Conservation (phyloP, 768 basidiomycete species). For the Auriscalpium orientale region DNA sequence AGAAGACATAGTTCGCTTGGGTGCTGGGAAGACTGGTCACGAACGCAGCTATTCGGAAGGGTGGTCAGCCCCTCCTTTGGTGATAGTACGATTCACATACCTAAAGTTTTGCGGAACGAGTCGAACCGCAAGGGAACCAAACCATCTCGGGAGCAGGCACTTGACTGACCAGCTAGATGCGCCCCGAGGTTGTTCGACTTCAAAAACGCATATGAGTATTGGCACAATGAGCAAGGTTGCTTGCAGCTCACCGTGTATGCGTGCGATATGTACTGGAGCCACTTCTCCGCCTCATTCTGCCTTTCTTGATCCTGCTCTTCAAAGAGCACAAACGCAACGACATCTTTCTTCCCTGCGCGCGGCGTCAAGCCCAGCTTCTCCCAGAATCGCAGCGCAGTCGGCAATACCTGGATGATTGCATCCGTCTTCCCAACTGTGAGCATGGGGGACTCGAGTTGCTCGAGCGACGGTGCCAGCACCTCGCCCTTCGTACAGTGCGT, state of each 20-base stretch:
- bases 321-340: slow-evolving; percentile 59
- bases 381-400: slow-evolving; percentile 76
- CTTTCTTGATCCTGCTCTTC: slow-evolving; percentile 51
- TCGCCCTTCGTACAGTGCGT: neutral
- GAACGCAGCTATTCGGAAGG: slow-evolving; percentile 37
- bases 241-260: slow-evolving; percentile 49
- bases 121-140: slow-evolving; percentile 60
- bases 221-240: neutral
- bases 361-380: slow-evolving; percentile 75
- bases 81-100: slow-evolving; percentile 26
- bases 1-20: slow-evolving; percentile 48
- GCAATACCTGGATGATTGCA: slow-evolving; percentile 58
- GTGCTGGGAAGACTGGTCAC: slow-evolving; percentile 34
- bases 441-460: slow-evolving; percentile 43
- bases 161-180: slow-evolving; percentile 44
- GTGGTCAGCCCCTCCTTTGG: neutral
- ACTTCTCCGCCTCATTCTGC: slow-evolving; percentile 41
- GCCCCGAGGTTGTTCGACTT: slow-evolving; percentile 59
- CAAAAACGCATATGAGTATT: neutral
- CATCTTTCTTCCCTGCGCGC: slow-evolving; percentile 61
- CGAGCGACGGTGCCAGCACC: slow-evolving; percentile 12
- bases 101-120: slow-evolving; percentile 59
- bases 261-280: slow-evolving; percentile 47
- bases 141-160: slow-evolving; percentile 42
- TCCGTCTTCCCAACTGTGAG: slow-evolving; percentile 63